A percentile compares a stretch with the other conserved stretches of the same genome.
phyloP scores from a whole-genome alignment of 805 yeast species.

The Alloascoidea hylecoeti region DNA sequence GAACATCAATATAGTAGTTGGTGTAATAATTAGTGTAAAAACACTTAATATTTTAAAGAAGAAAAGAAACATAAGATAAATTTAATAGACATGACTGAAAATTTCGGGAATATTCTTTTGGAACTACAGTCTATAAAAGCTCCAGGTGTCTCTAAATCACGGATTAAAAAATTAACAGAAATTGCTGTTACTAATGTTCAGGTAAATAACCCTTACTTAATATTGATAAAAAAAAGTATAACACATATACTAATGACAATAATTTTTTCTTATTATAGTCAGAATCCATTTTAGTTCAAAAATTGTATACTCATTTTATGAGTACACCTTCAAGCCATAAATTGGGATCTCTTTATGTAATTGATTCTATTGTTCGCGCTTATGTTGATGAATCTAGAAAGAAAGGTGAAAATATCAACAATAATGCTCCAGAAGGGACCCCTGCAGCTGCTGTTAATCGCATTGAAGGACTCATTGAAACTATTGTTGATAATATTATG shows the following conservation, averaged over 20 bases:
- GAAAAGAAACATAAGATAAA: too few relatives aligned
- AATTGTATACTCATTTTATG: constrained; percentile 53
- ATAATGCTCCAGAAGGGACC: constrained; percentile 44
- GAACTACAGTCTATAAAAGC: constrained; percentile 16
- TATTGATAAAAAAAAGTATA: not conserved
- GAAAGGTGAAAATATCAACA: constrained; percentile 29
- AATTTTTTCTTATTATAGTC: constrained; percentile 11
- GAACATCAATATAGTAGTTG: too few relatives aligned
- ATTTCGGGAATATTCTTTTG: too few relatives aligned
- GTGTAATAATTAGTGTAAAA: too few relatives aligned
- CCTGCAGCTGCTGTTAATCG: constrained; percentile 59
- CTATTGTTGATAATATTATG: constrained; percentile 48
- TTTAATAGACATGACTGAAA: too few relatives aligned
- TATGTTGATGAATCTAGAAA: constrained; percentile 63
- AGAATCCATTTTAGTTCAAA: constrained; percentile 42
- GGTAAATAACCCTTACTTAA: constrained; percentile 10
- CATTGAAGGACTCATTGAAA: constrained; percentile 49
- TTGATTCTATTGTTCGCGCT: constrained; percentile 85
- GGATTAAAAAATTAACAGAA: constrained; percentile 76
- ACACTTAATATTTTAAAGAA: too few relatives aligned
- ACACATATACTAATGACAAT: not conserved
- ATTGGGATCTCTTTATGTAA: constrained; percentile 80
- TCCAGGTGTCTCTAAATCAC: constrained; percentile 94
- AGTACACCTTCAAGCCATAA: constrained; percentile 69
- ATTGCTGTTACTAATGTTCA: constrained; percentile 57